These are phyloP conservation scores for Noccaea bulbosa DNA, from an alignment of 345 rosid species.

Conservation along the genomic window DNA sequence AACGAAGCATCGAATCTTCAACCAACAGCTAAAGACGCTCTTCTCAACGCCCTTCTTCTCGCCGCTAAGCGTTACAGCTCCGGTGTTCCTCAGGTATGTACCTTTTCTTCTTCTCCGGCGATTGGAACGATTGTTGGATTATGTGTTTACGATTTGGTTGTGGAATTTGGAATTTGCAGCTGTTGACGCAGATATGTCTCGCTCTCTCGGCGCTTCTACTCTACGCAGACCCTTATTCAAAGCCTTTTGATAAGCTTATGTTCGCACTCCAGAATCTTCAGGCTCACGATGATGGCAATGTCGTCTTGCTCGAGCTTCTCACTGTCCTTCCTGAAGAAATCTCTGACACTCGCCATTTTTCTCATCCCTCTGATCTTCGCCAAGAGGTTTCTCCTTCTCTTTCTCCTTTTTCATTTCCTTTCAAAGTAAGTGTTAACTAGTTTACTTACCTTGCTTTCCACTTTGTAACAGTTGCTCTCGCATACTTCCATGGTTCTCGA, in stretches of 20 bases:
- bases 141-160: slow-evolving; percentile 17
- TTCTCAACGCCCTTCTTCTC: slow-evolving; percentile 77
- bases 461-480: slow-evolving; percentile 66
- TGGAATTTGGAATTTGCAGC: slow-evolving; percentile 52
- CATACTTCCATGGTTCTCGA: slow-evolving; percentile 85
- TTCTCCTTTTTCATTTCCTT: neutral
- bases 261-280: slow-evolving; percentile 79
- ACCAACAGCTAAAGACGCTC: slow-evolving; percentile 69
- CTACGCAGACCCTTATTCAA: slow-evolving; percentile 71
- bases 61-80: slow-evolving; percentile 86
- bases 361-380: slow-evolving; percentile 45
- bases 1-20: slow-evolving; percentile 80
- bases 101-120: slow-evolving; percentile 24
- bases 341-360: slow-evolving; percentile 64
- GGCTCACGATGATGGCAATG: slow-evolving; percentile 75
- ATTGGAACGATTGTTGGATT: neutral
- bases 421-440: neutral
- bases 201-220: slow-evolving; percentile 88
- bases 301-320: slow-evolving; percentile 88
- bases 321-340: slow-evolving; percentile 95
- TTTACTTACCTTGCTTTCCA: slow-evolving; percentile 5
- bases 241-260: slow-evolving; percentile 83
- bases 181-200: slow-evolving; percentile 91
- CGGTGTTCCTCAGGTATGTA: slow-evolving; percentile 89
- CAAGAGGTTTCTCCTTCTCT: slow-evolving; percentile 29